Evolutionary conservation across 1,284 basidiomycete genomes (phyloP).

Genomic region (Pseudozyma thailandica): DNA sequence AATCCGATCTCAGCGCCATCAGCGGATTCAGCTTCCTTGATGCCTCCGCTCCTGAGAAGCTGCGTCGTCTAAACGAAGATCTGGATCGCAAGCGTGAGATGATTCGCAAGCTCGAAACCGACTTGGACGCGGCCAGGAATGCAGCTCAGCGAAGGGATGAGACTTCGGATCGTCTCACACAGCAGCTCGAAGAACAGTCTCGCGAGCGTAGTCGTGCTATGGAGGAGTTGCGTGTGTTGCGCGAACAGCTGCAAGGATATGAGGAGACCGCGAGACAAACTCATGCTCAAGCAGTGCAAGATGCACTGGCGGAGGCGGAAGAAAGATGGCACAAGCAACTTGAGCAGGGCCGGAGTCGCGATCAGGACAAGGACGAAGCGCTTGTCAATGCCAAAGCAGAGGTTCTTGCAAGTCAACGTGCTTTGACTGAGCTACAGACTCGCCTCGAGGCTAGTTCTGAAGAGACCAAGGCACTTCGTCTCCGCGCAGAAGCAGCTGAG

Average conservation of each 20-base stretch:
- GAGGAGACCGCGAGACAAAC: constrained; percentile 20
- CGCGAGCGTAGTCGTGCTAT: constrained; percentile 24
- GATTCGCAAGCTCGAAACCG: constrained; percentile 26
- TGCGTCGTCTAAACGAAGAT: constrained; percentile 32
- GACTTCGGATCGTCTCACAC: constrained; percentile 21
- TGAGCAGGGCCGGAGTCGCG: constrained; percentile 23
- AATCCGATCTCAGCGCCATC: constrained; percentile 40
- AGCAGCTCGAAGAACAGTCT: constrained; percentile 36
- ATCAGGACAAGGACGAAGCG: constrained; percentile 29
- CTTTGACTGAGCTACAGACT: constrained; percentile 19
- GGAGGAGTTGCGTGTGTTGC: constrained; percentile 15
- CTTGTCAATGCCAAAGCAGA: constrained; percentile 33
- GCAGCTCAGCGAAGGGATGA: constrained; percentile 19
- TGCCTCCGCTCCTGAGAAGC: constrained; percentile 35
- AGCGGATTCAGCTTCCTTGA: constrained; percentile 49
- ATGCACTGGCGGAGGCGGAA: constrained; percentile 30
- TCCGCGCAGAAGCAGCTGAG: constrained; percentile 30
- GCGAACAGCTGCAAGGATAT: constrained; percentile 10
- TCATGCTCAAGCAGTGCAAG: constrained; percentile 16
- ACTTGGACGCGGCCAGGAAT: constrained; percentile 14
- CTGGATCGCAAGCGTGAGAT: constrained; percentile 27
- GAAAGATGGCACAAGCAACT: constrained; percentile 19
- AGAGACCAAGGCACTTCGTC: constrained; percentile 17
- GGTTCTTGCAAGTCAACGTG: constrained; percentile 24
- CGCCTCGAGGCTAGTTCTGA: constrained; percentile 17